A percentile compares a stretch with the other conserved stretches of the same genome.
Evolutionary conservation across 2,329 filamentous ascomycete genomes (phyloP).

Genomic region (Colletotrichum orbiculare): DNA sequence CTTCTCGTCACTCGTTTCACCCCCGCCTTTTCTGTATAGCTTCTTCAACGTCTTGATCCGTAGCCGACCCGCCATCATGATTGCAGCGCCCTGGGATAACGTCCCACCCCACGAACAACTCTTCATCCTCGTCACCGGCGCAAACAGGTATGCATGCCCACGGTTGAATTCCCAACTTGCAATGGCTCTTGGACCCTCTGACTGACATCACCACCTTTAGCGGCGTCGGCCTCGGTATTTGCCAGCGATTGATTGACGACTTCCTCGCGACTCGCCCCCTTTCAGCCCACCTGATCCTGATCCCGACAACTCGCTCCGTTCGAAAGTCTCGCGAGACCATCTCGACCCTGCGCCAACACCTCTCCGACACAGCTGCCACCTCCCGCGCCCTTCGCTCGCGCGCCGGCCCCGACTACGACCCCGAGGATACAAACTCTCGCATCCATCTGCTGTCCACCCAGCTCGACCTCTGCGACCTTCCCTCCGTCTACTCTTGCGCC

Average conservation of each 20-base stretch:
- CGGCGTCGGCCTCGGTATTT: conserved; percentile 87
- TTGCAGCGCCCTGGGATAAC: conserved; percentile 48
- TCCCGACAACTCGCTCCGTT: conserved; percentile 83
- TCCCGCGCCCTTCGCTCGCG: conserved; percentile 52
- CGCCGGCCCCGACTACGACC: conserved; percentile 49
- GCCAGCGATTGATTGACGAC: conserved; percentile 87
- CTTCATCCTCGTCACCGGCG: conserved; percentile 82
- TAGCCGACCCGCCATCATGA: conserved; percentile 17
- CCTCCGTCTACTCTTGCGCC: conserved; percentile 61
- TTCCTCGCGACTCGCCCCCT: conserved; percentile 79
- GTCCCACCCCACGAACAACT: conserved; percentile 55
- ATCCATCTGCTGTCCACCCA: conserved; percentile 69
- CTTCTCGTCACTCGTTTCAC: background rate
- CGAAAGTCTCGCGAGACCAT: conserved; percentile 81
- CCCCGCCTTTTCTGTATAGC: background rate
- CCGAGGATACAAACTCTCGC: conserved; percentile 57
- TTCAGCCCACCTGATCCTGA: conserved; percentile 77
- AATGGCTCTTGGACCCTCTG: background rate
- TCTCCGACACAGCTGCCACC: conserved; percentile 59
- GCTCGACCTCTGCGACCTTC: conserved; percentile 70
- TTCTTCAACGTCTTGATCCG: background rate
- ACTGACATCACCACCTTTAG: conserved; percentile 57
- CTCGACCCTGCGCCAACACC: conserved; percentile 69
- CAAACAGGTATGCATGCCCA: conserved; percentile 76
- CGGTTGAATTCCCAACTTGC: background rate